phyloP scores from a whole-genome alignment of 31 red algal genomes.

The Odonthalia washingtoniensis region DNA sequence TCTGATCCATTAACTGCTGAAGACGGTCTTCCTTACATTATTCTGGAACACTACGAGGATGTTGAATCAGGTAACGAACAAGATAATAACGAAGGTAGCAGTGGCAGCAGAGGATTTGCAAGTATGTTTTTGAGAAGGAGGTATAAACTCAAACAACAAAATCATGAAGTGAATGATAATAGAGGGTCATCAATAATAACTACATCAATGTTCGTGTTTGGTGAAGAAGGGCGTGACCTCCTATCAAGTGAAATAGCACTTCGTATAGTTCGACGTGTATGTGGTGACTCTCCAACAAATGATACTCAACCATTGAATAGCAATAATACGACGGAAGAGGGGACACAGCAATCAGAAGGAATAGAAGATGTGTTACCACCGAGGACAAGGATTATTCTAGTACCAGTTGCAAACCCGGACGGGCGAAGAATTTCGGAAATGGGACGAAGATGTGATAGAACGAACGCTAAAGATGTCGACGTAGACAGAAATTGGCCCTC shows the following conservation, averaged over 20 bases:
- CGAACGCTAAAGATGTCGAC: constrained; percentile 79
- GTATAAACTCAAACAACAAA: not conserved
- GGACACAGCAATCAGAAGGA: not conserved
- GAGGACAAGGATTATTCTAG: constrained; percentile 49
- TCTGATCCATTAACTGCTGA: not conserved
- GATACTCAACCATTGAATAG: too few species aligned
- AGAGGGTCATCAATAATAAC: not conserved
- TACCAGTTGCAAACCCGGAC: constrained; percentile 62
- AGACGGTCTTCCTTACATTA: constrained; percentile 42
- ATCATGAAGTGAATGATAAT: not conserved
- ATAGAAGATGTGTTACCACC: not conserved
- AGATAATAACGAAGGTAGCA: not conserved
- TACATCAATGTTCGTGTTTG: constrained; percentile 68
- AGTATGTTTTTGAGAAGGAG: not conserved
- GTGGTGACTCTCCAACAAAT: constrained; percentile 34
- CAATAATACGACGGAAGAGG: not conserved
- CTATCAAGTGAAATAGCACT: constrained; percentile 75
- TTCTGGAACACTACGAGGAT: not conserved
- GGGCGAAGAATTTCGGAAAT: constrained; percentile 67
- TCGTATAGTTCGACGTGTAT: constrained; percentile 50
- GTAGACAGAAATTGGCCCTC: constrained; percentile 80
- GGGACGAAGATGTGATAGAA: constrained; percentile 71
- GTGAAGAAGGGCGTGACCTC: constrained; percentile 80
- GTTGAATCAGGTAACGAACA: not conserved
- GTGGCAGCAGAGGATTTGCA: not conserved